Evolutionary conservation across 345 rosid species (phyloP).

Genomic region (Anacardium occidentale): DNA sequence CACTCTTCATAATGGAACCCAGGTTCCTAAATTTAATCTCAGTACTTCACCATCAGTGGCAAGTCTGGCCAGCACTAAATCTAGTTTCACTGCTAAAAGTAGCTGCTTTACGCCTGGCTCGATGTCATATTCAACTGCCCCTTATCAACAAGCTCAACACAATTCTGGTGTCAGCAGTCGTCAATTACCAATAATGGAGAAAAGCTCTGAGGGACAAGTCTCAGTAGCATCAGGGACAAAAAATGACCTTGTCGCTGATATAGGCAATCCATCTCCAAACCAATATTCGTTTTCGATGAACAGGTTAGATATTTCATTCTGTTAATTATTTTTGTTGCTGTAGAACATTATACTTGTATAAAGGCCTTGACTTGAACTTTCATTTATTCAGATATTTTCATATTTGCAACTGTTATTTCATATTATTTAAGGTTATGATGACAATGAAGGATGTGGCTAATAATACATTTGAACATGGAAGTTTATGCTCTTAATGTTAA

Average conservation of each 20-base stretch:
- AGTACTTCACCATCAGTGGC: constrained; percentile 60
- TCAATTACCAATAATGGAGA: constrained; percentile 45
- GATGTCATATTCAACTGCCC: constrained; percentile 44
- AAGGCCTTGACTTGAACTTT: constrained; percentile 1
- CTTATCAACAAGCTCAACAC: constrained; percentile 48
- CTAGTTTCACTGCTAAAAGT: constrained; percentile 54
- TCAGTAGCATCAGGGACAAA: constrained; percentile 37
- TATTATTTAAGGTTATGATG: background rate
- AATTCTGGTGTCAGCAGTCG: constrained; percentile 45
- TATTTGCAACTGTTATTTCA: background rate
- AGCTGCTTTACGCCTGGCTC: constrained; percentile 63
- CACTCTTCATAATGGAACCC: constrained; percentile 51
- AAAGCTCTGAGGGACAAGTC: constrained; percentile 40
- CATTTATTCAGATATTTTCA: background rate
- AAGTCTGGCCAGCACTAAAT: constrained; percentile 65
- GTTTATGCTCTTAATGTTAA: background rate
- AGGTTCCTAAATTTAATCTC: constrained; percentile 43
- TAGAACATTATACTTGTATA: background rate
- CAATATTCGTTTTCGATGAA: constrained; percentile 39
- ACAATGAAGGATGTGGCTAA: background rate
- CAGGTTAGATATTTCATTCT: constrained; percentile 47
- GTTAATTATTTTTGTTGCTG: constrained; percentile 5
- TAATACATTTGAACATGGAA: background rate
- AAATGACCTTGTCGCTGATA: constrained; percentile 38
- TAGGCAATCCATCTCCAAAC: constrained; percentile 43